Base-by-base conservation (phyloP, 2,329 filamentous ascomycete genomes). In the Colletotrichum orbiculare region DNA sequence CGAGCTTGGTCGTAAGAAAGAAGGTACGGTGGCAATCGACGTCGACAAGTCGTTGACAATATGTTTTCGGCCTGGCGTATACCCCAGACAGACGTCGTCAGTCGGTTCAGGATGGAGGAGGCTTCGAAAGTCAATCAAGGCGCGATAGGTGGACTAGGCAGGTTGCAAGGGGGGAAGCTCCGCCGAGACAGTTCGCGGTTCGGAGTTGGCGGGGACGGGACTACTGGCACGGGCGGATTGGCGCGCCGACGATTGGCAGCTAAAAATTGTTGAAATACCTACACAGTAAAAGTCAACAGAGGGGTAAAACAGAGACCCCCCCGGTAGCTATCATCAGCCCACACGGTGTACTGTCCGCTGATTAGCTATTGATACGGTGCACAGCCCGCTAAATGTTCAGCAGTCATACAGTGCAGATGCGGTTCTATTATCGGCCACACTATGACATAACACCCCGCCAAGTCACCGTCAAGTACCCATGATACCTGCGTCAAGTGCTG, bases 391-490 rank as follows among this genome's bases (percentile, higher is more conserved):
- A 7, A 8, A 8, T 2, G 7, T 11, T 4, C 1, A 3, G 39
- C 12, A 2, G 1, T 1, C 2, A 4, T 6, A 66, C 66, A 67
- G 66, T 67, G 66, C 17, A 1, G 42, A 34, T 38, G 54, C 63
- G 58, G 47, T 15, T 56, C 63, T 66, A 63, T 63, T 63, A 53
- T 66, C 61, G 53, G 61, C 47, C 37, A 52, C 59, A 66, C 58
- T 57, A 66, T 66, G 63, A 66, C 63, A 66, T 66, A 66, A 57
- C 25, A 41, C 54, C 60, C 63, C 63, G 63, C 63, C 63, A 66
- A 49, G 61, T 25, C 52, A 65, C 56, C 49, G 61, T 55, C 52
- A 62, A 25, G 25, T 25, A 25, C 25, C 25, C 25, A 25, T 25
- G 25, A 25, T 25, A 25, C 25, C 25, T 25, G 25, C 25, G 25